A percentile compares a stretch with the other conserved stretches of the same genome.
These are phyloP conservation scores for Candida albicans DNA, from an alignment of 1,139 yeast species.

Conservation along the genomic window DNA sequence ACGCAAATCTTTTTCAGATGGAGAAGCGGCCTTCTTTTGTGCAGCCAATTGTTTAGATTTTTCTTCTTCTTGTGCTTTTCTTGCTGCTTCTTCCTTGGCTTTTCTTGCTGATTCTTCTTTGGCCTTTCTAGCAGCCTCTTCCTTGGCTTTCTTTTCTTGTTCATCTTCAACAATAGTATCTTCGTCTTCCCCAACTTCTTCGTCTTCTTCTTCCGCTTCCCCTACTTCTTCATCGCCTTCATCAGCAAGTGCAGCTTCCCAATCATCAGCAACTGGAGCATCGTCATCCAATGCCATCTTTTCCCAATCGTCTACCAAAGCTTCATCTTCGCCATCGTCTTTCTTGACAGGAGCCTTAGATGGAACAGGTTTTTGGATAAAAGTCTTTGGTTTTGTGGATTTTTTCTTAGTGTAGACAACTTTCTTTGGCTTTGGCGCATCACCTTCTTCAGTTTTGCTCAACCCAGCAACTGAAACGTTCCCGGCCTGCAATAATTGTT, in stretches of 20 bases:
- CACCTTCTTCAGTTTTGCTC: slow-evolving; percentile 32
- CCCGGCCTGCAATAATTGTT: slow-evolving; percentile 75
- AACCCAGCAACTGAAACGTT: slow-evolving; percentile 77
- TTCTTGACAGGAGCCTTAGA: slow-evolving; percentile 16
- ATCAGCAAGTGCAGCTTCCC: slow-evolving; percentile 43
- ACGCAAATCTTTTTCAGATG: slow-evolving; percentile 61
- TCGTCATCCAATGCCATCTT: slow-evolving; percentile 59
- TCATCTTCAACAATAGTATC: slow-evolving; percentile 18
- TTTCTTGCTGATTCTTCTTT: slow-evolving; percentile 6
- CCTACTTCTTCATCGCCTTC: slow-evolving; percentile 21
- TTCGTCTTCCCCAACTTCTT: slow-evolving; percentile 20
- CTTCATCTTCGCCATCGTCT: slow-evolving; percentile 43
- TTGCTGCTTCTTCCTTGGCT: slow-evolving; percentile 5
- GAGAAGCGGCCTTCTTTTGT: slow-evolving; percentile 20
- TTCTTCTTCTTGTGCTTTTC: neutral
- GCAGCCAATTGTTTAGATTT: slow-evolving; percentile 1
- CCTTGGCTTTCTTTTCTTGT: slow-evolving; percentile 22
- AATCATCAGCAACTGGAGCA: slow-evolving; percentile 42
- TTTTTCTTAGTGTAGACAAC: slow-evolving; percentile 78
- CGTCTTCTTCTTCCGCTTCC: slow-evolving; percentile 22
- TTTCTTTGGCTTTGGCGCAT: slow-evolving; percentile 53
- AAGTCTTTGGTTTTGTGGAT: slow-evolving; percentile 44
- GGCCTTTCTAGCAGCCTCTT: slow-evolving; percentile 8
- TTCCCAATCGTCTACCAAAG: slow-evolving; percentile 66
- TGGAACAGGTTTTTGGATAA: slow-evolving; percentile 25